A percentile compares a stretch with the other conserved stretches of the same genome.
phyloP scores from a whole-genome alignment of 805 yeast species.

The Candida lessepsii region DNA sequence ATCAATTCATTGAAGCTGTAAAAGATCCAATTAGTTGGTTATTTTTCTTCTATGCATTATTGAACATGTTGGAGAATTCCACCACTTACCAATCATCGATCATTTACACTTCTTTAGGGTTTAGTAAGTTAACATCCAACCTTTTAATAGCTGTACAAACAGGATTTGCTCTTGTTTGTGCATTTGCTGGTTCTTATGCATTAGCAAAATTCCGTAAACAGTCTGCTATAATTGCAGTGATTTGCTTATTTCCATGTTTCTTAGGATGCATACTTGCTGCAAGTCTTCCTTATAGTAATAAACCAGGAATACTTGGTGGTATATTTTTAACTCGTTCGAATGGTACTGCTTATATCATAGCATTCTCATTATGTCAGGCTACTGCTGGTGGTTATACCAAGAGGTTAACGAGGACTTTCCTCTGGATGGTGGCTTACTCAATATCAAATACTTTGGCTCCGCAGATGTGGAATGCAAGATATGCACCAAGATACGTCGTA shows the following conservation, averaged over 20 bases:
- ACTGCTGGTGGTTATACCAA: conserved; percentile 51
- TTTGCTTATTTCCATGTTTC: conserved; percentile 43
- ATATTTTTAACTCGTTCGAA: conserved; percentile 46
- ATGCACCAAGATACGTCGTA: conserved; percentile 38
- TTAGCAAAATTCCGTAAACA: conserved; percentile 23
- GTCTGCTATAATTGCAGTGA: conserved; percentile 37
- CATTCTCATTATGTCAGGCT: conserved; percentile 25
- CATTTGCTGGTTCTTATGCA: conserved; percentile 40
- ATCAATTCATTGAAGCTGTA: conserved; percentile 51
- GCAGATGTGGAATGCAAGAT: conserved; percentile 51
- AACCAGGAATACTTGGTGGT: conserved; percentile 42
- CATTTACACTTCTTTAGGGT: conserved; percentile 41
- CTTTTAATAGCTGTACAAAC: conserved; percentile 42
- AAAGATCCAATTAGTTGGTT: conserved; percentile 38
- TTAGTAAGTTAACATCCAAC: conserved; percentile 44
- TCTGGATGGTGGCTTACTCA: conserved; percentile 46
- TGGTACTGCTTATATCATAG: conserved; percentile 31
- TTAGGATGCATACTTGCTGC: conserved; percentile 47
- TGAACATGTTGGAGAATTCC: conserved; percentile 52
- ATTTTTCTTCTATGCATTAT: conserved; percentile 33
- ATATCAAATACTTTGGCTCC: conserved; percentile 54
- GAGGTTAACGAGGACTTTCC: conserved; percentile 44
- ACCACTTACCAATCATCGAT: conserved; percentile 52
- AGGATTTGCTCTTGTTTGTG: conserved; percentile 52
- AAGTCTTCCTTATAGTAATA: conserved; percentile 43